A percentile compares a stretch with the other conserved stretches of the same genome.
These are phyloP conservation scores for Schizothecium vesticola DNA, from an alignment of 495 filamentous ascomycete genomes.

Conservation along the genomic window DNA sequence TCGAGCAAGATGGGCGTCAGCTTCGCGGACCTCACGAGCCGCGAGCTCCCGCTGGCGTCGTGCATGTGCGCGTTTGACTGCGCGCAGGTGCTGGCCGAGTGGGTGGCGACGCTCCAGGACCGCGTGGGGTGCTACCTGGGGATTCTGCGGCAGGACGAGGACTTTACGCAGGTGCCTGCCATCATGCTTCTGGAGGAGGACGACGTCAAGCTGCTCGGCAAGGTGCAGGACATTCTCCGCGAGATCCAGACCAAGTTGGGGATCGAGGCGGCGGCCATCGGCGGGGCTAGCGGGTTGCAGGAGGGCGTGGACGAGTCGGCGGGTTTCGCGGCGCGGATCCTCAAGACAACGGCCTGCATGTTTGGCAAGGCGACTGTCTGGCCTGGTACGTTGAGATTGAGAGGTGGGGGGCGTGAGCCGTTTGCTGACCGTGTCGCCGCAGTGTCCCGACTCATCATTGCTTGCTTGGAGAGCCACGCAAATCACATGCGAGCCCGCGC, in stretches of 20 bases:
- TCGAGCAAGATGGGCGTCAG: constrained; percentile 83
- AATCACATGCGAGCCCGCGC: constrained; percentile 67
- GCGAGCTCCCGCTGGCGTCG: constrained; percentile 89
- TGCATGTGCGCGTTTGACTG: constrained; percentile 94
- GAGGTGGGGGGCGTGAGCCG: not conserved
- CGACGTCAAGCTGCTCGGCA: constrained; percentile 79
- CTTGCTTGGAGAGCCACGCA: constrained; percentile 79
- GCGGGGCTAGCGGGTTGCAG: constrained; percentile 8
- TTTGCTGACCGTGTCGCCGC: constrained; percentile 11
- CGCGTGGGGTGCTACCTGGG: constrained; percentile 85
- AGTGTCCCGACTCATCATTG: constrained; percentile 87
- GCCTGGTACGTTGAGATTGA: constrained; percentile 64
- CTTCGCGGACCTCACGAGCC: constrained; percentile 76
- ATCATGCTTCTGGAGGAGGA: constrained; percentile 91
- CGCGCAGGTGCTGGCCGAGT: constrained; percentile 94
- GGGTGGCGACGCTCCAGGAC: constrained; percentile 92
- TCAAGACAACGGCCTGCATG: constrained; percentile 82
- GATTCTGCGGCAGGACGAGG: constrained; percentile 75
- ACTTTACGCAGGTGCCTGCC: constrained; percentile 69
- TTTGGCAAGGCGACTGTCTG: constrained; percentile 86
- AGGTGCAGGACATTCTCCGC: constrained; percentile 74
- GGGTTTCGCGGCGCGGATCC: constrained; percentile 80
- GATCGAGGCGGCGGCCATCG: constrained; percentile 36
- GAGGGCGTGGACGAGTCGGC: constrained; percentile 53
- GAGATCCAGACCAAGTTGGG: constrained; percentile 79